These are phyloP conservation scores for Kandelia obovata DNA, from an alignment of 345 rosid genomes.

Conservation along the genomic window DNA sequence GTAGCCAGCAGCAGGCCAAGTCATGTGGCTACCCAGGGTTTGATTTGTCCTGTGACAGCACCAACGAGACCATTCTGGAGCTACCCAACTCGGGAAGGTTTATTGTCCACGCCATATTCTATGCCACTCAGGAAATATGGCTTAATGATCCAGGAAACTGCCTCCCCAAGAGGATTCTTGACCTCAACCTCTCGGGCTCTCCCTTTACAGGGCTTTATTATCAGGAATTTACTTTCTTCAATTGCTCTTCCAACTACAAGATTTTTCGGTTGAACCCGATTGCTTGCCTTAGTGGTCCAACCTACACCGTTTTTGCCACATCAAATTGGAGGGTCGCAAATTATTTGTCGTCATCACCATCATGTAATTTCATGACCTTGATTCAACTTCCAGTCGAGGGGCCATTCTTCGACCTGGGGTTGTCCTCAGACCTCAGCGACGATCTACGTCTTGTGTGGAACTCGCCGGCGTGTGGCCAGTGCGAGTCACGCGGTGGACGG, in stretches of 20 bases:
- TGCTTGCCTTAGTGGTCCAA: conserved; percentile 49
- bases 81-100: conserved; percentile 45
- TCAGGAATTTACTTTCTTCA: conserved; percentile 51
- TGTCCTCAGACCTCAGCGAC: conserved; percentile 40
- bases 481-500: conserved; percentile 51
- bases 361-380: conserved; percentile 33
- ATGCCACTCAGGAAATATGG: conserved; percentile 58
- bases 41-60: conserved; percentile 44
- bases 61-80: conserved; percentile 33
- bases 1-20: conserved; percentile 24
- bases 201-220: conserved; percentile 44
- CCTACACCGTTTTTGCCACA: conserved; percentile 57
- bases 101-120: conserved; percentile 47
- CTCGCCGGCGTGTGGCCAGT: conserved; percentile 44
- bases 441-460: conserved; percentile 44
- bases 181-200: conserved; percentile 49
- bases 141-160: conserved; percentile 58
- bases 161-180: conserved; percentile 55
- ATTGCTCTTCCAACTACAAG: conserved; percentile 41
- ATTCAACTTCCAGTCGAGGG: conserved; percentile 48
- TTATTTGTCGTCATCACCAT: conserved; percentile 12
- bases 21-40: conserved; percentile 61
- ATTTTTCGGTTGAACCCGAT: conserved; percentile 43
- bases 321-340: conserved; percentile 28
- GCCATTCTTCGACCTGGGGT: conserved; percentile 46